These are phyloP conservation scores for Chaetomium tenue DNA, from an alignment of 495 filamentous ascomycete species.

Conservation along the genomic window DNA sequence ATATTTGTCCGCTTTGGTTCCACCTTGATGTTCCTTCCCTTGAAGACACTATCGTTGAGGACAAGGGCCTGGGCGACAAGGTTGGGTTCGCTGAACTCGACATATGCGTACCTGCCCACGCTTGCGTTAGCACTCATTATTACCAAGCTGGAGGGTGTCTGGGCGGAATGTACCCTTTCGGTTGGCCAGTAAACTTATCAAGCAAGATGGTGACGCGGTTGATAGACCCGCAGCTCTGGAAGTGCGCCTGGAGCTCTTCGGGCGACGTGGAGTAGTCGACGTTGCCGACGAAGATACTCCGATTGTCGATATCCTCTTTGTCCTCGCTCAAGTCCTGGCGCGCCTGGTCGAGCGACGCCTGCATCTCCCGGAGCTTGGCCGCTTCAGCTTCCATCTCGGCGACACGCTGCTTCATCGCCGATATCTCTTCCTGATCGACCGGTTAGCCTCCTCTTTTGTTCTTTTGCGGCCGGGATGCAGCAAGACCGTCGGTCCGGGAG, in stretches of 20 bases:
- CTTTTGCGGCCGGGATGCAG: slow-evolving; percentile 8
- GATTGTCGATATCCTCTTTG: slow-evolving; percentile 92
- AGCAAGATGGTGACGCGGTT: slow-evolving; percentile 97
- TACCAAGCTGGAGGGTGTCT: not conserved
- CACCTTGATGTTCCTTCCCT: slow-evolving; percentile 93
- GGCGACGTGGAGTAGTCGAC: slow-evolving; percentile 98
- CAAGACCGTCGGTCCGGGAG: not conserved
- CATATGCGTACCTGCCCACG: slow-evolving; percentile 84
- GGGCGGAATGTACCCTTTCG: slow-evolving; percentile 77
- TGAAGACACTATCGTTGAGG: slow-evolving; percentile 94
- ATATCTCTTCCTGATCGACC: slow-evolving; percentile 70
- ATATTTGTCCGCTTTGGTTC: slow-evolving; percentile 97
- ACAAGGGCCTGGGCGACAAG: slow-evolving; percentile 91
- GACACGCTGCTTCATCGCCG: slow-evolving; percentile 95
- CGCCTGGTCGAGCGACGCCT: slow-evolving; percentile 81
- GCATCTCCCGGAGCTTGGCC: slow-evolving; percentile 95
- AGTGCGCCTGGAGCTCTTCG: slow-evolving; percentile 98
- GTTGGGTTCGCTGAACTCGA: slow-evolving; percentile 95
- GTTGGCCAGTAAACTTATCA: slow-evolving; percentile 97
- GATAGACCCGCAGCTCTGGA: slow-evolving; percentile 95
- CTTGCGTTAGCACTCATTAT: not conserved
- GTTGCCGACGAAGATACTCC: slow-evolving; percentile 98
- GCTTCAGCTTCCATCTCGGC: slow-evolving; percentile 99
- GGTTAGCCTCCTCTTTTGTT: slow-evolving; percentile 23
- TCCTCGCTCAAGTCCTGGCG: slow-evolving; percentile 80